Evolutionary conservation across 176 grass and related monocot species (phyloP), one percentile per base, ranked within the genome.

Genomic region (Paspalum notatum): DNA sequence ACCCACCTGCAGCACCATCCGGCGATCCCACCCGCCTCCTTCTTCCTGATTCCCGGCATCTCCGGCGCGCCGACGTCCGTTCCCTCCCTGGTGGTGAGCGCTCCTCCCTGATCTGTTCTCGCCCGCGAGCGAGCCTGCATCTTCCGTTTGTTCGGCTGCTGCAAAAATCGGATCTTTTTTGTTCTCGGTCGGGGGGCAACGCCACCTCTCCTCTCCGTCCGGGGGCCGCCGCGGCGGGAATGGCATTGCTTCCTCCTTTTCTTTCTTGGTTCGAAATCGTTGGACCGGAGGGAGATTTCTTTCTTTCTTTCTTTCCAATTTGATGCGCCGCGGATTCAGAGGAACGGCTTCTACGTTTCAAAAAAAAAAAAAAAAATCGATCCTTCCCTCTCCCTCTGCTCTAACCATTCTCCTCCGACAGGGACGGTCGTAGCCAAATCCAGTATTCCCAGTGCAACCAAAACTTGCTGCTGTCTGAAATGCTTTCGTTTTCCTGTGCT

Each of bases 11-110:
- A 9, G 6, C 62, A 22, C 62, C 55, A 32, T 55, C 63, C 72
- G 58, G 62, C 41, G 62, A 20, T 27, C 25, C 13, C 25, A 57
- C 43, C 3, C 50, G 47, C 76, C 20, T 62, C 63, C 48, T 54
- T 7, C 46, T 62, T 25, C 38, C 32, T 32, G 32, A 1, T 1
- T 32, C 32, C 32, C 32, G 32, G 27, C 76, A 25, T 48, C 73
- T 40, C 39, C 77, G 47, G 39, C 20, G 37, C 71, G 37, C 71
- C 32, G 40, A 52, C 32, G 62, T 67, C 9, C 46, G 17, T 76
- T 55, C 40, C 43, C 62, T 61, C 45, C 38, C 71, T 62, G 46
- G 77, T 5, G 87, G 82, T 89, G 77, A 85, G 87, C 39, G 59
- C 51, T 9, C 63, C 67, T 42, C 51, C 16, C 54, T 76, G 77